These are phyloP conservation scores for Fusarium scirpi DNA, from an alignment of 2,329 filamentous ascomycete genomes.

Conservation along the genomic window DNA sequence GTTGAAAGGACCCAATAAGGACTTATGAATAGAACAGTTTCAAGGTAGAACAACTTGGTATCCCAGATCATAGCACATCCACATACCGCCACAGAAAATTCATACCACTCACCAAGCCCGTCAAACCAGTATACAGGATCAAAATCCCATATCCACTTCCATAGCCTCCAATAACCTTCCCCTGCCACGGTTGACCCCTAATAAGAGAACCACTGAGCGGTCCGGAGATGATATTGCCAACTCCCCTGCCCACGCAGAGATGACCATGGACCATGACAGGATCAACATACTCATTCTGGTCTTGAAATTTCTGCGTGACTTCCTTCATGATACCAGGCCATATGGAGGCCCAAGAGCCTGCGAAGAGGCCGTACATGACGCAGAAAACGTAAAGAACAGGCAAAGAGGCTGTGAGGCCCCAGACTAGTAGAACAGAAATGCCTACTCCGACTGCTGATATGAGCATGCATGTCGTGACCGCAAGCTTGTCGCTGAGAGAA, in stretches of 20 bases:
- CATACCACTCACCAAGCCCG: conserved; percentile 33
- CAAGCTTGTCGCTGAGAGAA: conserved; percentile 61
- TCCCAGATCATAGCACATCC: conserved; percentile 16
- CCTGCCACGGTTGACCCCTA: conserved; percentile 56
- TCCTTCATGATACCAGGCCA: conserved; percentile 66
- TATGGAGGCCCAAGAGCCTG: conserved; percentile 68
- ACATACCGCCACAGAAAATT: conserved; percentile 33
- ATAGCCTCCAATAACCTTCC: conserved; percentile 57
- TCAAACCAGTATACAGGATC: conserved; percentile 66
- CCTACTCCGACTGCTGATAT: conserved; percentile 66
- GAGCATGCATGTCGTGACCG: conserved; percentile 62
- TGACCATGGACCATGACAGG: conserved; percentile 66
- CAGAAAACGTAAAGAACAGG: conserved; percentile 68
- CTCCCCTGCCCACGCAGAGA: conserved; percentile 65
- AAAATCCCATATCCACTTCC: conserved; percentile 64
- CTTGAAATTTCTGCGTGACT: conserved; percentile 40
- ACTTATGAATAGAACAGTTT: no score
- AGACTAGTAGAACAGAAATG: conserved; percentile 66
- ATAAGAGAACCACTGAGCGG: conserved; percentile 65
- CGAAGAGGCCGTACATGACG: conserved; percentile 72
- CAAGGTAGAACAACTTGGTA: no score
- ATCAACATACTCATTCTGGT: conserved; percentile 45
- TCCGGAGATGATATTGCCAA: conserved; percentile 68
- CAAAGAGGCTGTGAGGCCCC: conserved; percentile 65
- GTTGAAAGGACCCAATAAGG: neutral